Evolutionary conservation across 768 basidiomycete genomes (phyloP).

Genomic region (Pholiota conissans): DNA sequence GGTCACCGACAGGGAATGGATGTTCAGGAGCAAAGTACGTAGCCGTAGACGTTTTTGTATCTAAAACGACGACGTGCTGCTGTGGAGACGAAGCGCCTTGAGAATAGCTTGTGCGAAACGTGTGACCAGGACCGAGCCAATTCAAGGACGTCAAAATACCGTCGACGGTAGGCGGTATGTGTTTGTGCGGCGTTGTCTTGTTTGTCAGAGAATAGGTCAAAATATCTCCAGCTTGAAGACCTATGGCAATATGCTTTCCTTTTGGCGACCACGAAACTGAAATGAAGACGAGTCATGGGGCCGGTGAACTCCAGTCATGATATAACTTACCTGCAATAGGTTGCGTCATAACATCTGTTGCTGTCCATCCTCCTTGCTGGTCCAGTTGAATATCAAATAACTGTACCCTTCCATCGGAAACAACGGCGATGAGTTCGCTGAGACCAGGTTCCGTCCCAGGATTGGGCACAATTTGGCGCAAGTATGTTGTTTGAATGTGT

Average conservation of each 20-base stretch:
- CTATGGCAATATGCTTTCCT: constrained; percentile 82
- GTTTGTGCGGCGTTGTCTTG: constrained; percentile 53
- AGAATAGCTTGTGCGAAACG: constrained; percentile 68
- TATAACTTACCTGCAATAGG: constrained; percentile 58
- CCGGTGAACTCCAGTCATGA: not conserved
- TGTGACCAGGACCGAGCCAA: constrained; percentile 70
- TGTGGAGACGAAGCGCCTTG: constrained; percentile 30
- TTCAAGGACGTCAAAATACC: constrained; percentile 50
- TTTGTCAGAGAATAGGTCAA: constrained; percentile 63
- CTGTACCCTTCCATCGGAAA: constrained; percentile 53
- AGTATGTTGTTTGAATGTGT: constrained; percentile 40
- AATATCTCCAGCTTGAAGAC: constrained; percentile 68
- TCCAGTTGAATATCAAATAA: constrained; percentile 59
- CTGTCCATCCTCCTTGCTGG: constrained; percentile 56
- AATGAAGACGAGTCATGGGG: constrained; percentile 7
- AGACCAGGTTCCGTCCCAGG: constrained; percentile 55
- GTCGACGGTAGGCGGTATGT: constrained; percentile 58
- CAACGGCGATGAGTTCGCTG: constrained; percentile 58
- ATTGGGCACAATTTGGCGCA: constrained; percentile 62
- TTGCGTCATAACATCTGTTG: constrained; percentile 42
- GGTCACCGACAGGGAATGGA: constrained; percentile 41
- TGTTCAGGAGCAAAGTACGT: constrained; percentile 38
- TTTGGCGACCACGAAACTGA: constrained; percentile 85
- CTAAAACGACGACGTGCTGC: constrained; percentile 46
- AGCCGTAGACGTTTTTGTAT: constrained; percentile 39